phyloP scores from a whole-genome alignment of 441 rosid species.

The Jatropha podagrica region DNA sequence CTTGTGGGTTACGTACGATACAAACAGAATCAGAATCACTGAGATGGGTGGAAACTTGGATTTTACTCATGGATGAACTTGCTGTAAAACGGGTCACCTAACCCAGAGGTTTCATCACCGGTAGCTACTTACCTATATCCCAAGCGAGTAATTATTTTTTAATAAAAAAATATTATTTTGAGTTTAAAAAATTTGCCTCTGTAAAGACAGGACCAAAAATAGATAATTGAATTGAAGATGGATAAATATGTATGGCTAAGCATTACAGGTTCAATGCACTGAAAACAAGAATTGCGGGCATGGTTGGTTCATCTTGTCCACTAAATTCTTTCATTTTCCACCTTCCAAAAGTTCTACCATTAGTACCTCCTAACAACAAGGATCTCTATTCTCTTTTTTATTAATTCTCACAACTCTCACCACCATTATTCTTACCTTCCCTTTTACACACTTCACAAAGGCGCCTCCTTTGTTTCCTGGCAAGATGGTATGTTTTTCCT shows the following conservation, averaged over 20 bases:
- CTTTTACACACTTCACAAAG: constrained; percentile 19
- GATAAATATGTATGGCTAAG: neutral
- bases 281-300: neutral
- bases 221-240: neutral
- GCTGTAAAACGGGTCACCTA: neutral
- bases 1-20: neutral
- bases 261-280: neutral
- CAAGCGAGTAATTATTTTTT: too few relatives aligned
- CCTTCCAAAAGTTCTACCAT: constrained; percentile 4
- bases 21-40: neutral
- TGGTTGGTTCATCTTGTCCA: constrained; percentile 14
- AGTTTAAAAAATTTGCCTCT: too few relatives aligned
- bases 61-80: neutral
- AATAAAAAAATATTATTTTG: too few relatives aligned
- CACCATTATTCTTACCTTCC: constrained; percentile 20
- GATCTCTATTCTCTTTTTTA: constrained; percentile 33
- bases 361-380: constrained; percentile 29
- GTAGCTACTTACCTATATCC: too few relatives aligned
- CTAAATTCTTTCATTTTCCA: constrained; percentile 18
- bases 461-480: constrained; percentile 26
- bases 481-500: constrained; percentile 36
- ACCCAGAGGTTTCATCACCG: too few relatives aligned
- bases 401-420: constrained; percentile 17
- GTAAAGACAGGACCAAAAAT: too few relatives aligned
- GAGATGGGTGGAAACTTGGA: neutral